A percentile compares a stretch with the other conserved stretches of the same genome.
Evolutionary conservation across 169 alveolate genomes (phyloP).

Genomic region (Theileria luwenshuni): DNA sequence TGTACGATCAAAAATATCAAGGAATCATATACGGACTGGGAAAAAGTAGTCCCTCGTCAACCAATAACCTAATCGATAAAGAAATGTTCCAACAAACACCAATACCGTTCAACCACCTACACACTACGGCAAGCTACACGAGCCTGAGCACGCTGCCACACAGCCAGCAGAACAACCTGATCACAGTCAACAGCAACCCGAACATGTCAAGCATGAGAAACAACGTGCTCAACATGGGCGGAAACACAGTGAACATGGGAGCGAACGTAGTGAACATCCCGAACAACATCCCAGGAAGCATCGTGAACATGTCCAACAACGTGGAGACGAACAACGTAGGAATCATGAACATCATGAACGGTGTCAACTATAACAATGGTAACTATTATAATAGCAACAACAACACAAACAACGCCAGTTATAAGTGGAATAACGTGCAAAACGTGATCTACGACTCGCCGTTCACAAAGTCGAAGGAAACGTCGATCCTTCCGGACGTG

Average conservation of each 20-base stretch:
- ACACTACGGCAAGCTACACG: not conserved
- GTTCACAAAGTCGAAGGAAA: constrained; percentile 23
- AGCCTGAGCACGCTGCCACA: too few relatives aligned
- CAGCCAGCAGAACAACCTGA: too few relatives aligned
- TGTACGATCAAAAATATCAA: constrained; percentile 81
- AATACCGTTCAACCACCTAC: not conserved
- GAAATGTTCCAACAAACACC: not conserved
- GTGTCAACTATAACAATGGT: not conserved
- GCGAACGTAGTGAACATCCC: not conserved
- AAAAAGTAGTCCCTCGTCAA: constrained; percentile 33
- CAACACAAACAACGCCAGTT: not conserved
- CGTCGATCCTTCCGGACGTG: constrained; percentile 20
- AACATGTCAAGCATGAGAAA: not conserved
- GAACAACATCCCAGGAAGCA: not conserved
- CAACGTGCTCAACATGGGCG: too few relatives aligned
- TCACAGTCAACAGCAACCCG: not conserved
- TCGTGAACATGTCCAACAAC: not conserved
- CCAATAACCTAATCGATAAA: not conserved
- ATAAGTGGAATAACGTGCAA: constrained; percentile 29
- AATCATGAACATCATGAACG: not conserved
- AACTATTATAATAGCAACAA: not conserved
- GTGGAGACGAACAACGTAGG: not conserved
- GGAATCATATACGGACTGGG: constrained; percentile 88
- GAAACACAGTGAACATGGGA: too few relatives aligned
- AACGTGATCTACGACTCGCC: constrained; percentile 29